Conservation (phyloP, 1,284 basidiomycete genomes). For the Heliocybe sulcata region DNA sequence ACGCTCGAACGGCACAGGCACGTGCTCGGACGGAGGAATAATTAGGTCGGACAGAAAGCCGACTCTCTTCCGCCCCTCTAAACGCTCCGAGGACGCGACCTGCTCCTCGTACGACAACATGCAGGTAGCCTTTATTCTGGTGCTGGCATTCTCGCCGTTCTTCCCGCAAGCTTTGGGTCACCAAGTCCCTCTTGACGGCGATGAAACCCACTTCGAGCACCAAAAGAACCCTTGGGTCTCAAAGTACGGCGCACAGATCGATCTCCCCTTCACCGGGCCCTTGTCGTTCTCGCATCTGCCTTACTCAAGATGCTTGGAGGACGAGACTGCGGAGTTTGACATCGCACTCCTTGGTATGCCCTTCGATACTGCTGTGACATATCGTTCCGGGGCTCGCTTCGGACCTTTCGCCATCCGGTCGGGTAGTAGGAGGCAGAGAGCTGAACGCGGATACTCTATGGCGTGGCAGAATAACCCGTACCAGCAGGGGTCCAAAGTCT, state of each 20-base stretch:
- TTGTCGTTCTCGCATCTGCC: constrained; percentile 68
- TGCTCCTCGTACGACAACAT: background rate
- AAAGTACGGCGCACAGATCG: constrained; percentile 67
- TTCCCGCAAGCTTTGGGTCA: background rate
- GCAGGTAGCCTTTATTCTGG: background rate
- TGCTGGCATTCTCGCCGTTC: background rate
- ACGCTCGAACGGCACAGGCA: too few species aligned
- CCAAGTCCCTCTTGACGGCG: background rate
- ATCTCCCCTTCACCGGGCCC: constrained; percentile 66
- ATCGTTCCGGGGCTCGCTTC: constrained; percentile 73
- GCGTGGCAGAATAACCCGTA: constrained; percentile 69
- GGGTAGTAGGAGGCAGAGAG: constrained; percentile 62
- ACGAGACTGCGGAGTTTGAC: constrained; percentile 49
- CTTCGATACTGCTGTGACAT: constrained; percentile 70
- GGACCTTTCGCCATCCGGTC: constrained; percentile 77
- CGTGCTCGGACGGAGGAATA: too few species aligned
- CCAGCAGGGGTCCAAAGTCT: constrained; percentile 41
- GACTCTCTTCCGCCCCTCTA: background rate
- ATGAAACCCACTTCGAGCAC: background rate
- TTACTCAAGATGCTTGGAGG: constrained; percentile 64
- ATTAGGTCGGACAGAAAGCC: too few species aligned
- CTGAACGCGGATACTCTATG: constrained; percentile 50
- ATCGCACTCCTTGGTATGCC: constrained; percentile 77
- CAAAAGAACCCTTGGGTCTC: constrained; percentile 41
- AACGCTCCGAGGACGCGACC: background rate